phyloP scores from a whole-genome alignment of 1,284 basidiomycete species.

The Xerocomus amazonicus region DNA sequence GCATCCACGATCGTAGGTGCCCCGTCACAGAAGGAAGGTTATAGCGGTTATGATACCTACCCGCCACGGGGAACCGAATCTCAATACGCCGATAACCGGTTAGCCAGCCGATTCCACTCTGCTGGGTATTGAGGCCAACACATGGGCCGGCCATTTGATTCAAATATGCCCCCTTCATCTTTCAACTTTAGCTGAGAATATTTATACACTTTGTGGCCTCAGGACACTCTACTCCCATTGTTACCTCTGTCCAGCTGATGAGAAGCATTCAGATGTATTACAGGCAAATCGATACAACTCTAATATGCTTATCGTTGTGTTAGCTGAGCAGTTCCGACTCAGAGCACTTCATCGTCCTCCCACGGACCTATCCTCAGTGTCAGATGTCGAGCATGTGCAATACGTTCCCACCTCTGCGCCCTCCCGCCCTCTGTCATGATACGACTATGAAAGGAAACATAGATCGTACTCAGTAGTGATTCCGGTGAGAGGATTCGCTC shows the following conservation, averaged over 20 bases:
- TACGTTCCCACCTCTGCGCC: conserved; percentile 25
- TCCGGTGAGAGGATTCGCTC: conserved; percentile 12
- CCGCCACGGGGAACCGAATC: conserved; percentile 2
- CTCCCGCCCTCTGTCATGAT: conserved; percentile 29
- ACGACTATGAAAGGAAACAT: conserved; percentile 27
- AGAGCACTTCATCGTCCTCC: conserved; percentile 11
- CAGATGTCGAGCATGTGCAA: conserved; percentile 24
- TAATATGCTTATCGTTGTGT: background rate
- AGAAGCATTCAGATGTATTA: background rate
- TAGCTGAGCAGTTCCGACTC: background rate
- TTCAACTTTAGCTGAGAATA: background rate
- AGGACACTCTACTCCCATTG: conserved; percentile 4
- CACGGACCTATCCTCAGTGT: conserved; percentile 23
- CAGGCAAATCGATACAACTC: conserved; percentile 2
- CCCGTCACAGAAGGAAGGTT: conserved; percentile 45
- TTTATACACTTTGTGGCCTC: background rate
- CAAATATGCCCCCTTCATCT: background rate
- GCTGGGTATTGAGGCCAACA: conserved; percentile 43
- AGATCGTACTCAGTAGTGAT: conserved; percentile 12
- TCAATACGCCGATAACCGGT: conserved; percentile 26
- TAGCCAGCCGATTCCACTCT: conserved; percentile 43
- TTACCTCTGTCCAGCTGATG: background rate
- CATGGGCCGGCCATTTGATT: no score
- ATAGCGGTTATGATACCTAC: conserved; percentile 32
- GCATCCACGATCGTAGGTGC: conserved; percentile 51